These are phyloP conservation scores for Achaetomiella virescens DNA, from an alignment of 495 filamentous ascomycete genomes.

Conservation along the genomic window DNA sequence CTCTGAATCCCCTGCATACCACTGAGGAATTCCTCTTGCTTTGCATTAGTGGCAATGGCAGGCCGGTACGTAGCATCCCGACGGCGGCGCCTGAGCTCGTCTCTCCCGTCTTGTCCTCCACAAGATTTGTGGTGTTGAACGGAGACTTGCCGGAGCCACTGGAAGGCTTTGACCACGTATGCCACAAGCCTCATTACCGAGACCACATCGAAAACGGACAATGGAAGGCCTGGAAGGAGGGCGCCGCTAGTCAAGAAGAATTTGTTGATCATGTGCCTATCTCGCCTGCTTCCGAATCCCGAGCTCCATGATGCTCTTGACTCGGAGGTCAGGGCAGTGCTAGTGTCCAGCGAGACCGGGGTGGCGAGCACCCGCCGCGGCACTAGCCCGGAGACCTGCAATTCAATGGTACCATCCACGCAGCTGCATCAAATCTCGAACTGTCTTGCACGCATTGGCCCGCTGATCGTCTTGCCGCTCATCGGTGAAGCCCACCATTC, in stretches of 20 bases:
- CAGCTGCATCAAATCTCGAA: background rate
- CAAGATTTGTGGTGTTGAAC: no score
- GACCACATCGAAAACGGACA: no score
- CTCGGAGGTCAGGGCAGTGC: background rate
- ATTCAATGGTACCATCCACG: background rate
- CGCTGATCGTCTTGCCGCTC: constrained; percentile 3
- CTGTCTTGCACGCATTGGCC: background rate
- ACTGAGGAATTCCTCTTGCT: background rate
- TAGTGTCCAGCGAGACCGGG: background rate
- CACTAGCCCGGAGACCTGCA: background rate
- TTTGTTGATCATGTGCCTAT: constrained; percentile 5
- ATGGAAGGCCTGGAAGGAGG: no score
- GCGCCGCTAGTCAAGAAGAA: no score
- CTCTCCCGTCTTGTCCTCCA: no score
- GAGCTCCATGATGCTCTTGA: background rate
- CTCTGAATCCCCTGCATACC: background rate
- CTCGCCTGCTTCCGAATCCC: constrained; percentile 5
- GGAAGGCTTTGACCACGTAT: no score
- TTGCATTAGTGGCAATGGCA: background rate
- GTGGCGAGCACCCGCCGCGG: constrained; percentile 6
- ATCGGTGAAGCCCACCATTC: background rate
- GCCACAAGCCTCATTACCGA: no score
- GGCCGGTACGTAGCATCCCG: background rate
- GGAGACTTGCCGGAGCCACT: no score
- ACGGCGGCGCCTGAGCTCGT: background rate